Percentiles rank a stretch among this genome's conserved stretches.
These are phyloP conservation scores for Quercus mongolica DNA, from an alignment of 306 rosid species.

Conservation along the genomic window DNA sequence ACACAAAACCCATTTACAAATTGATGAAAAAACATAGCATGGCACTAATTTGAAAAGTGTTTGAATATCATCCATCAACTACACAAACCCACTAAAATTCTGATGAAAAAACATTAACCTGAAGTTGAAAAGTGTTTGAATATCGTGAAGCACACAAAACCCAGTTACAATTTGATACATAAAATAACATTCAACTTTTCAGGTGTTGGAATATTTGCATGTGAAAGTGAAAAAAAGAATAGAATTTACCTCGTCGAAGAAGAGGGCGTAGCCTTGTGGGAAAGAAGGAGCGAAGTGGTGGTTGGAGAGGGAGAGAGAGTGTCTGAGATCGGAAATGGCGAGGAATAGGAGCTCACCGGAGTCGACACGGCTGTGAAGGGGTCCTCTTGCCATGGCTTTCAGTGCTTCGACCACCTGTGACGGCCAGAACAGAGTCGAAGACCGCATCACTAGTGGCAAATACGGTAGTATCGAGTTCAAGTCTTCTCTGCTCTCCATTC, in stretches of 20 bases:
- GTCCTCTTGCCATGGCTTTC: conserved; percentile 45
- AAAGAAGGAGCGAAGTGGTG: conserved; percentile 43
- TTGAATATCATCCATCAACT: too few relatives aligned
- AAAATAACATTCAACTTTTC: too few relatives aligned
- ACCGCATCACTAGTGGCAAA: conserved; percentile 52
- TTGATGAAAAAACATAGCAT: too few relatives aligned
- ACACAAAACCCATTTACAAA: too few relatives aligned
- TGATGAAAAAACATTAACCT: too few relatives aligned
- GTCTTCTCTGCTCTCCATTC: conserved; percentile 69
- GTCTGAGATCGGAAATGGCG: conserved; percentile 55
- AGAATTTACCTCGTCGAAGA: conserved; percentile 66
- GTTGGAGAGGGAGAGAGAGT: conserved; percentile 48
- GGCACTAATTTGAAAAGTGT: too few relatives aligned
- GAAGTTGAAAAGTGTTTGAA: too few relatives aligned
- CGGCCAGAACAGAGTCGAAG: conserved; percentile 70
- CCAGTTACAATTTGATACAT: too few relatives aligned
- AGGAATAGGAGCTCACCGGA: conserved; percentile 48
- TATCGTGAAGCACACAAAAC: too few relatives aligned
- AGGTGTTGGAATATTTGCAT: too few relatives aligned
- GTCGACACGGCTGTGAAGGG: conserved; percentile 46
- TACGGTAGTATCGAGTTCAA: conserved; percentile 58
- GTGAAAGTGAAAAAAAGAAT: not conserved
- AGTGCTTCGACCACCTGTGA: conserved; percentile 60
- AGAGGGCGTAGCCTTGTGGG: conserved; percentile 56
- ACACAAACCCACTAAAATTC: too few relatives aligned